Conservation (phyloP, 2,329 filamentous ascomycete genomes). For the Xylogone sp. region DNA sequence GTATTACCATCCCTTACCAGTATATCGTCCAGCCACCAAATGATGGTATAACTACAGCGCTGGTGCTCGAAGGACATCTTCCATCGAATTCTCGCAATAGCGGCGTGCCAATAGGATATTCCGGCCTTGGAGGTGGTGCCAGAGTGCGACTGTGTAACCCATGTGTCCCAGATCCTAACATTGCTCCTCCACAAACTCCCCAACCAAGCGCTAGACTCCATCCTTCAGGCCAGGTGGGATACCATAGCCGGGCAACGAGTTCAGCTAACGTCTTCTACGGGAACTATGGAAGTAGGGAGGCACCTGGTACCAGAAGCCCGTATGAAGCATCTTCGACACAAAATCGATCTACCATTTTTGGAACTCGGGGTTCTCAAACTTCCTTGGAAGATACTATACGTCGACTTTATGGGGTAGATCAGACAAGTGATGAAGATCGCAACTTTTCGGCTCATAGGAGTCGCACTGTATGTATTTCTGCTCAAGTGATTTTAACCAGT, state of each 20-base stretch:
- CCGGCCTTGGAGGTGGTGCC: constrained; percentile 55
- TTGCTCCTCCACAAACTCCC: constrained; percentile 42
- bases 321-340: neutral
- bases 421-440: neutral
- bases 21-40: constrained; percentile 80
- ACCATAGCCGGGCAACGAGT: constrained; percentile 16
- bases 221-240: constrained; percentile 3
- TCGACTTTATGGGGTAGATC: neutral
- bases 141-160: constrained; percentile 69
- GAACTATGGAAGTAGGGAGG: neutral
- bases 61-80: neutral
- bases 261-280: constrained; percentile 1
- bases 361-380: neutral
- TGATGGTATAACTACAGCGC: constrained; percentile 1
- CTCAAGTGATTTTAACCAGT: neutral
- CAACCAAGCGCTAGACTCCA: constrained; percentile 6
- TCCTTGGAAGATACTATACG: neutral
- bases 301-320: neutral
- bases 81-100: constrained; percentile 32
- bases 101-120: neutral
- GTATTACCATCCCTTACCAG: constrained; percentile 89
- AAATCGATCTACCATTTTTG: neutral
- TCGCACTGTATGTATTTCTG: neutral
- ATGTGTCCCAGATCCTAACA: constrained; percentile 67
- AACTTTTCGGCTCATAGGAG: neutral